Conservation (phyloP, 306 rosid genomes). For the Boehmeria nivea region DNA sequence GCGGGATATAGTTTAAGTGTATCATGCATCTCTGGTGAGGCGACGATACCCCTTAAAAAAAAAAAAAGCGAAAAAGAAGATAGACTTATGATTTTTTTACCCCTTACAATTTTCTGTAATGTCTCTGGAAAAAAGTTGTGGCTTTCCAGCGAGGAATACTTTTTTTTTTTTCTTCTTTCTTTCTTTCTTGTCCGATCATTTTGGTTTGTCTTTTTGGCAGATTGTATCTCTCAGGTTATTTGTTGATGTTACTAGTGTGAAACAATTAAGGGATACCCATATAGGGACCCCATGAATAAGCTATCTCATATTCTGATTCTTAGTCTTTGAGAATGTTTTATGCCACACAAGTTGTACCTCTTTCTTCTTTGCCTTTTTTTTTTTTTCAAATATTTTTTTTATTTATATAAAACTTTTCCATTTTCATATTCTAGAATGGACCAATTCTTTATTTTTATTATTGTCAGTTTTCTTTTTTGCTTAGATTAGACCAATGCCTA, state of each 20-base stretch:
- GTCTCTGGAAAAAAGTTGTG: constrained; percentile 51
- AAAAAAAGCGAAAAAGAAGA: constrained; percentile 16
- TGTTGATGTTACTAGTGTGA: constrained; percentile 64
- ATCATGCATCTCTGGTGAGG: constrained; percentile 88
- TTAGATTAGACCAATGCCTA: no score
- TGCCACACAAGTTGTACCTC: constrained; percentile 30
- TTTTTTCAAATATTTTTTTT: neutral
- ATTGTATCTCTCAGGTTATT: constrained; percentile 56
- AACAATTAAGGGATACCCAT: constrained; percentile 65
- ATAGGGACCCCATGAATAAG: constrained; percentile 71
- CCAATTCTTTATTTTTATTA: no score
- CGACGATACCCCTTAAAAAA: constrained; percentile 36
- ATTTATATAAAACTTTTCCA: no score
- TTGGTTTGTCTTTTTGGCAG: constrained; percentile 53
- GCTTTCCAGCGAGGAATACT: constrained; percentile 52
- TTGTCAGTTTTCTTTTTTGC: no score
- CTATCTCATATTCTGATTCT: constrained; percentile 49
- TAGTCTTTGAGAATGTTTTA: constrained; percentile 25
- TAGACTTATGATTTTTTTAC: constrained; percentile 25
- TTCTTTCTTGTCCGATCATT: constrained; percentile 35
- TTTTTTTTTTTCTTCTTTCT: constrained; percentile 30
- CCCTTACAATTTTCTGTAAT: constrained; percentile 53
- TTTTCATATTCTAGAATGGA: no score
- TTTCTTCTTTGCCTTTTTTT: neutral
- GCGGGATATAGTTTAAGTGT: constrained; percentile 93